These are phyloP conservation scores for Mucor circinelloides DNA, from an alignment of 371 early-diverging fungal species.

Conservation along the genomic window DNA sequence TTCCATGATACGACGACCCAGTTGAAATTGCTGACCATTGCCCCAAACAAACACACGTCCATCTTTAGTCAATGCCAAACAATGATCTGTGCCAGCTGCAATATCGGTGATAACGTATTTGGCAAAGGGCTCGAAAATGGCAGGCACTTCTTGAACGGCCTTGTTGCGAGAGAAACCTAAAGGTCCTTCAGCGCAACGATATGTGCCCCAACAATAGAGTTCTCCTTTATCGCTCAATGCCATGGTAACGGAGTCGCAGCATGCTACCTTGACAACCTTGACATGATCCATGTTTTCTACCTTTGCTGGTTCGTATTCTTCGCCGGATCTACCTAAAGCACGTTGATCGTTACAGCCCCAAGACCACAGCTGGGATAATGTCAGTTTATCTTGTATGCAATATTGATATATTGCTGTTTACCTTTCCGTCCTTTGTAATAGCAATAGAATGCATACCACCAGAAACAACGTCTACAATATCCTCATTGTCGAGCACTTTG, in stretches of 20 bases:
- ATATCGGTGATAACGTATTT: constrained; percentile 71
- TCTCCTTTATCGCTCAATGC: constrained; percentile 85
- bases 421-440: constrained; percentile 74
- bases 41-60: constrained; percentile 93
- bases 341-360: constrained; percentile 99
- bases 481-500: constrained; percentile 59
- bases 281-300: constrained; percentile 69
- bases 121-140: constrained; percentile 47
- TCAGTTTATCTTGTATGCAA: not conserved
- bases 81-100: constrained; percentile 91
- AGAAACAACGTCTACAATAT: constrained; percentile 78
- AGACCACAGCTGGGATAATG: constrained; percentile 61
- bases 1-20: constrained; percentile 82
- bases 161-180: constrained; percentile 71
- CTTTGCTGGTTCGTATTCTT: constrained; percentile 70
- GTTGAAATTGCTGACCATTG: constrained; percentile 90
- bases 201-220: constrained; percentile 97
- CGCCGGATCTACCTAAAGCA: constrained; percentile 91
- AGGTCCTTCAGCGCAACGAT: constrained; percentile 71
- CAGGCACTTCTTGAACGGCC: constrained; percentile 68
- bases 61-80: constrained; percentile 75
- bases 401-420: constrained; percentile 20
- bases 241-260: constrained; percentile 93
- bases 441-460: constrained; percentile 94
- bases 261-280: constrained; percentile 82